phyloP scores from a whole-genome alignment of 2,329 filamentous ascomycete genomes.

The Phyllosticta capitalensis region DNA sequence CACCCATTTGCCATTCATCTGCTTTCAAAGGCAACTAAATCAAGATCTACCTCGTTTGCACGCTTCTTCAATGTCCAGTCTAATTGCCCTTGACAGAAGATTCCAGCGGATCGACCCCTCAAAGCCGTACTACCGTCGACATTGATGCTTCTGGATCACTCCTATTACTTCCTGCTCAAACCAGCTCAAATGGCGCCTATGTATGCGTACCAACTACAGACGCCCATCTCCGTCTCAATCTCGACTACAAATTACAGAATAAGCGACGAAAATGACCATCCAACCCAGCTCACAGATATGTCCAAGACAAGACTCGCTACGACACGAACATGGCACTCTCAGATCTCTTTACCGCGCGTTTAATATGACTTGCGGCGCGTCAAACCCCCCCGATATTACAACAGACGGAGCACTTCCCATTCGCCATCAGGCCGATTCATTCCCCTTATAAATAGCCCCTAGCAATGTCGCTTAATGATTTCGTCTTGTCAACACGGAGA shows the following conservation, averaged over 20 bases:
- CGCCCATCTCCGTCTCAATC: not conserved
- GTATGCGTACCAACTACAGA: not conserved
- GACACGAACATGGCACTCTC: not conserved
- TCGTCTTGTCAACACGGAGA: not conserved
- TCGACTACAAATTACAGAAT: not conserved
- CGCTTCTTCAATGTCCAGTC: not conserved
- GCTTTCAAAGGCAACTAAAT: not conserved
- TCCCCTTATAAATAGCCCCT: not conserved
- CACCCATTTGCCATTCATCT: not conserved
- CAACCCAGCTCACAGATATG: no score
- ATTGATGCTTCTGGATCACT: not conserved
- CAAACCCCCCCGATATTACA: not conserved
- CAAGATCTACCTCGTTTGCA: not conserved
- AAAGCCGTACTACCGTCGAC: not conserved
- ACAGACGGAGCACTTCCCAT: not conserved
- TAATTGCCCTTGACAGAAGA: not conserved
- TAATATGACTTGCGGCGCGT: not conserved
- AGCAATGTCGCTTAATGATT: not conserved
- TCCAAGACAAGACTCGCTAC: not conserved
- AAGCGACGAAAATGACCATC: no score
- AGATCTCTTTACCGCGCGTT: not conserved
- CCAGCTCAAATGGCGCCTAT: not conserved
- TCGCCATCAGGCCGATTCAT: not conserved
- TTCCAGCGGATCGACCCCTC: not conserved
- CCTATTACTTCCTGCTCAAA: not conserved